Percentiles rank a stretch among this genome's conserved stretches.
Conservation (phyloP, 805 yeast genomes). For the Starmerella bombi region DNA sequence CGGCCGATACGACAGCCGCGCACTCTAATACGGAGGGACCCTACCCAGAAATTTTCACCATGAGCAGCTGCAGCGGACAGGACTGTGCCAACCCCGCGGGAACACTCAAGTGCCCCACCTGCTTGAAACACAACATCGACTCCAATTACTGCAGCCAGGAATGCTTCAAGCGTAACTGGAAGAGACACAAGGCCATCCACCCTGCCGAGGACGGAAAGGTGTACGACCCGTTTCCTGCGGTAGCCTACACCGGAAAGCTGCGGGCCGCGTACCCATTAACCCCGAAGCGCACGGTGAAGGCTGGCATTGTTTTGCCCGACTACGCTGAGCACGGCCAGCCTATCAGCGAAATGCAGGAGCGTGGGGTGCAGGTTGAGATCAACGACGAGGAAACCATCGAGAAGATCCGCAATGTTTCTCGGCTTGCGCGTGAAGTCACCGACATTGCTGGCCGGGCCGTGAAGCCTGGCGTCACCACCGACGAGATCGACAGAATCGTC, state of each 20-base stretch:
- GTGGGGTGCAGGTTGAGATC: conserved; percentile 36
- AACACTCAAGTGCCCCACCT: conserved; percentile 76
- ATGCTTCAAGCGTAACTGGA: conserved; percentile 56
- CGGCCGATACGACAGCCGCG: too few relatives aligned
- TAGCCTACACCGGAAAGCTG: conserved; percentile 56
- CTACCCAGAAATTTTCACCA: background rate
- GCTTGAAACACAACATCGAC: conserved; percentile 56
- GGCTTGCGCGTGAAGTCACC: conserved; percentile 71
- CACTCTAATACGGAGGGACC: background rate
- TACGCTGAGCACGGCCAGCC: conserved; percentile 76
- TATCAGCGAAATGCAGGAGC: conserved; percentile 52
- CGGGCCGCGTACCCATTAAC: conserved; percentile 74
- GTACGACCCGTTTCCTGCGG: conserved; percentile 80
- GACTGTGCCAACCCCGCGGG: conserved; percentile 82
- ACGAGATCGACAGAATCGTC: conserved; percentile 72
- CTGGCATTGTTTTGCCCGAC: conserved; percentile 61
- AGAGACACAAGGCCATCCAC: conserved; percentile 60
- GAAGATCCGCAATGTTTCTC: conserved; percentile 61
- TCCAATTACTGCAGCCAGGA: conserved; percentile 66
- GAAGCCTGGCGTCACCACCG: conserved; percentile 84
- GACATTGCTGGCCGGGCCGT: conserved; percentile 77
- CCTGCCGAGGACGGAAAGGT: conserved; percentile 34
- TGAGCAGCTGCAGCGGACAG: conserved; percentile 49
- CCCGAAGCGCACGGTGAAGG: conserved; percentile 59
- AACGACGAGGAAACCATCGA: conserved; percentile 56